Conservation (phyloP, 495 filamentous ascomycete species). For the Penicillium cataractarum region DNA sequence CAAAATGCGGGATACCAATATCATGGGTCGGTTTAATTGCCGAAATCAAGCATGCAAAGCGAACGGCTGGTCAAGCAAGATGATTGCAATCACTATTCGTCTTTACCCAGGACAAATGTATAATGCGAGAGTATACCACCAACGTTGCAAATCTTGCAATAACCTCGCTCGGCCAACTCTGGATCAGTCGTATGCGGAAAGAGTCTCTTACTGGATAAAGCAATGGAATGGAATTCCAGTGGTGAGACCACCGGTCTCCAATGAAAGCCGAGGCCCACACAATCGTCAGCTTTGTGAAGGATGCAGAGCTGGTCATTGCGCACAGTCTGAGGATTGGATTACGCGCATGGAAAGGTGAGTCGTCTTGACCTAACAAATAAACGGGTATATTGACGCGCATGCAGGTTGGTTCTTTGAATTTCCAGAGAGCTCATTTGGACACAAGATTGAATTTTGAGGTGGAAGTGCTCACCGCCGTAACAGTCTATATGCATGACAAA, state of each 20-base stretch:
- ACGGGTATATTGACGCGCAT: background rate
- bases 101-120: conserved; percentile 44
- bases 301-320: conserved; percentile 52
- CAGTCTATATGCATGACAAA: too few relatives aligned
- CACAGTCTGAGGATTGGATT: background rate
- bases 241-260: conserved; percentile 28
- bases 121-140: conserved; percentile 55
- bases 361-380: background rate
- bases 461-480: too few relatives aligned
- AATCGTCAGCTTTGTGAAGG: conserved; percentile 49
- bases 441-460: too few relatives aligned
- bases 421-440: too few relatives aligned
- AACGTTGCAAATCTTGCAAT: conserved; percentile 46
- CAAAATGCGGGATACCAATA: conserved; percentile 22
- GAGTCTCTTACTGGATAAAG: conserved; percentile 54
- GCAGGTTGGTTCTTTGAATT: background rate
- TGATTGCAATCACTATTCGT: conserved; percentile 50
- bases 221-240: conserved; percentile 50
- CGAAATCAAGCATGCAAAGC: conserved; percentile 18
- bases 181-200: conserved; percentile 49
- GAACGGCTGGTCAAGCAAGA: conserved; percentile 41
- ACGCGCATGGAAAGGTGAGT: background rate
- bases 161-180: conserved; percentile 36
- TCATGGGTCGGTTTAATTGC: conserved; percentile 41
- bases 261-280: conserved; percentile 43